phyloP scores from a whole-genome alignment of 306 rosid genomes.

The Cicer yamashitae region DNA sequence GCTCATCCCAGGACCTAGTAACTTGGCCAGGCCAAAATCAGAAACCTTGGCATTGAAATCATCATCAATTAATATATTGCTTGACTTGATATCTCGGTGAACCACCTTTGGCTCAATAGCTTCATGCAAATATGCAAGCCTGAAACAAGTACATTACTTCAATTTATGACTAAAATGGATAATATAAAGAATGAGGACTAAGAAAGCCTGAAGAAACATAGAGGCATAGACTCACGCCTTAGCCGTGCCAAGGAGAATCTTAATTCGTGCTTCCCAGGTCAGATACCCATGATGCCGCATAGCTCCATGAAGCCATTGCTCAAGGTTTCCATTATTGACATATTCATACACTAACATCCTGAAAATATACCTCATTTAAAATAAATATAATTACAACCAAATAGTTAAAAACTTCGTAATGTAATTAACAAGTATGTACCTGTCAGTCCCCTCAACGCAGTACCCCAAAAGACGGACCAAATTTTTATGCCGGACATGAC shows the following conservation, averaged over 20 bases:
- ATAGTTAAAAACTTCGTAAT: background rate
- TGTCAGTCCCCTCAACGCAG: conserved; percentile 80
- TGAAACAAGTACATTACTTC: conserved; percentile 46
- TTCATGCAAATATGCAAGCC: conserved; percentile 83
- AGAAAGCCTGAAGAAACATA: conserved; percentile 8
- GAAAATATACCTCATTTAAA: conserved; percentile 34
- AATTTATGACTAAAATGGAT: conserved; percentile 32
- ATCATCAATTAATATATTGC: conserved; percentile 81
- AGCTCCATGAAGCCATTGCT: conserved; percentile 93
- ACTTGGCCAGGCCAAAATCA: conserved; percentile 87
- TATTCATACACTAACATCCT: conserved; percentile 82
- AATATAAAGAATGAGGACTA: background rate
- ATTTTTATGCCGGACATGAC: conserved; percentile 87
- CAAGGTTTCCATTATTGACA: conserved; percentile 83
- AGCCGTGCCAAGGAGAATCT: conserved; percentile 80
- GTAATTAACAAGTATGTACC: conserved; percentile 51
- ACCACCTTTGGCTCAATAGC: conserved; percentile 86
- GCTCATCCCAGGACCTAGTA: conserved; percentile 78
- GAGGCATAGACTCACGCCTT: conserved; percentile 67
- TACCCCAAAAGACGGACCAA: conserved; percentile 87
- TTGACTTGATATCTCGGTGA: conserved; percentile 83
- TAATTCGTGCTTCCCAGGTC: conserved; percentile 85
- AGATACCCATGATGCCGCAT: conserved; percentile 85
- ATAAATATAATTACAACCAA: background rate
- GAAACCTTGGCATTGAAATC: conserved; percentile 83